phyloP scores from a whole-genome alignment of 2,329 filamentous ascomycete species.

The Esteya vermicola region DNA sequence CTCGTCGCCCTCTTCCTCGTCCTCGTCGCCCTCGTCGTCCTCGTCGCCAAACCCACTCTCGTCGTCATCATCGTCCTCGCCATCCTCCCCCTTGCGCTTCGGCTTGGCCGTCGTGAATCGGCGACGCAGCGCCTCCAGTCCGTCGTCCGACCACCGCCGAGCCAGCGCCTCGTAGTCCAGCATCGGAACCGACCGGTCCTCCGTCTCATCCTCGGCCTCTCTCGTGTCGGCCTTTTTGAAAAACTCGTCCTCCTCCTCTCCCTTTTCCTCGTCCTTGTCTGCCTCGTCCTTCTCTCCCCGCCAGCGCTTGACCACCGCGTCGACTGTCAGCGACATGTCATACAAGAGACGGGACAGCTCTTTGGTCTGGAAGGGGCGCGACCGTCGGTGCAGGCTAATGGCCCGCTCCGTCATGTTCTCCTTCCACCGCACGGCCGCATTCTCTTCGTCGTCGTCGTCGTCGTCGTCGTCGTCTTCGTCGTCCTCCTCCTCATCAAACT shows the following conservation, averaged over 20 bases:
- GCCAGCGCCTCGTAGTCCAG: conserved; percentile 73
- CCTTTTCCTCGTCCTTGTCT: conserved; percentile 36
- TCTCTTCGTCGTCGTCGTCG: conserved; percentile 47
- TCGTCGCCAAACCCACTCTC: no score
- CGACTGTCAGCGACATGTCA: conserved; percentile 61
- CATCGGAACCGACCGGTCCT: conserved; percentile 65
- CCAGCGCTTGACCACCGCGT: conserved; percentile 69
- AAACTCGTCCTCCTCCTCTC: conserved; percentile 47
- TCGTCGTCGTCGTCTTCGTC: conserved; percentile 37
- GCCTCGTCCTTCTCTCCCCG: conserved; percentile 43
- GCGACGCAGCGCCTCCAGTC: conserved; percentile 57
- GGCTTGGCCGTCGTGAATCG: conserved; percentile 52
- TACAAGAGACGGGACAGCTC: conserved; percentile 86
- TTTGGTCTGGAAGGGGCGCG: conserved; percentile 58
- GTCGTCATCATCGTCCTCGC: conserved; percentile 38
- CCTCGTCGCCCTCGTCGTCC: conserved; percentile 50
- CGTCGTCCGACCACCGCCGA: conserved; percentile 71
- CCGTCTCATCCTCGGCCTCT: conserved; percentile 53
- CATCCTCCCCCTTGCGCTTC: conserved; percentile 37
- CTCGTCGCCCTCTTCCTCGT: conserved; percentile 32
- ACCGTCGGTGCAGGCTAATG: conserved; percentile 52
- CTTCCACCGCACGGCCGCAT: conserved; percentile 72
- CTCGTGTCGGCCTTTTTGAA: conserved; percentile 50
- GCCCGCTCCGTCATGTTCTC: conserved; percentile 69
- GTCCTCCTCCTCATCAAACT: conserved; percentile 35